Conservation (phyloP, 2,329 filamentous ascomycete genomes). For the Sarocladiaceae sp. region DNA sequence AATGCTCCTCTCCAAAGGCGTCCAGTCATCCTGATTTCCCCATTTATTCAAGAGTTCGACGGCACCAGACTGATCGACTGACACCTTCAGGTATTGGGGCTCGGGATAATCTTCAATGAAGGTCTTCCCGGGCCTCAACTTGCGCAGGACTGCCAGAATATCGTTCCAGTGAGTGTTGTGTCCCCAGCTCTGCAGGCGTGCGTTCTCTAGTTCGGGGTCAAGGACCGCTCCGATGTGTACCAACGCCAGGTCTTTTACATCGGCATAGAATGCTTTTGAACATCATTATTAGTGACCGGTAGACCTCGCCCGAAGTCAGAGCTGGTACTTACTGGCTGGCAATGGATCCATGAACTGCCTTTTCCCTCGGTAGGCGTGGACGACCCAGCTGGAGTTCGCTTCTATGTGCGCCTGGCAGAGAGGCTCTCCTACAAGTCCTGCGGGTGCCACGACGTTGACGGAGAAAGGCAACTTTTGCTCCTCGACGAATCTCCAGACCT, state of each 20-base stretch:
- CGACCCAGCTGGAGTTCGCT: neutral
- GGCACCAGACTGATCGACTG: constrained; percentile 46
- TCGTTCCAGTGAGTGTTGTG: constrained; percentile 35
- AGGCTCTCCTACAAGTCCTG: constrained; percentile 13
- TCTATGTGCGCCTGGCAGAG: constrained; percentile 15
- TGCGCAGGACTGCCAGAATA: constrained; percentile 58
- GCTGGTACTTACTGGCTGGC: neutral
- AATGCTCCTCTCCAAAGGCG: neutral
- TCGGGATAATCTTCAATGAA: constrained; percentile 45
- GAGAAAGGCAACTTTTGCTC: constrained; percentile 19
- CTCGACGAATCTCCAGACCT: constrained; percentile 22
- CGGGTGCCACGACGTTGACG: constrained; percentile 17
- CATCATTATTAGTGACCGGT: neutral
- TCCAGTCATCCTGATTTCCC: neutral
- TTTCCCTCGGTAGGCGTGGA: neutral
- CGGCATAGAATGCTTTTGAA: neutral
- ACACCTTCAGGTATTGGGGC: constrained; percentile 20
- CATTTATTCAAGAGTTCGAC: constrained; percentile 43
- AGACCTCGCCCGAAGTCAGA: neutral
- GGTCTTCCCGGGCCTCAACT: constrained; percentile 29
- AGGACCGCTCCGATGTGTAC: constrained; percentile 23
- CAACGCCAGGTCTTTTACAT: constrained; percentile 21
- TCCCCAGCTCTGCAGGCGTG: constrained; percentile 21
- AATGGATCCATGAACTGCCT: neutral
- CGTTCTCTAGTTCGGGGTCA: constrained; percentile 18